Base-by-base conservation (phyloP, 1,139 yeast species). In the Candida sp. region DNA sequence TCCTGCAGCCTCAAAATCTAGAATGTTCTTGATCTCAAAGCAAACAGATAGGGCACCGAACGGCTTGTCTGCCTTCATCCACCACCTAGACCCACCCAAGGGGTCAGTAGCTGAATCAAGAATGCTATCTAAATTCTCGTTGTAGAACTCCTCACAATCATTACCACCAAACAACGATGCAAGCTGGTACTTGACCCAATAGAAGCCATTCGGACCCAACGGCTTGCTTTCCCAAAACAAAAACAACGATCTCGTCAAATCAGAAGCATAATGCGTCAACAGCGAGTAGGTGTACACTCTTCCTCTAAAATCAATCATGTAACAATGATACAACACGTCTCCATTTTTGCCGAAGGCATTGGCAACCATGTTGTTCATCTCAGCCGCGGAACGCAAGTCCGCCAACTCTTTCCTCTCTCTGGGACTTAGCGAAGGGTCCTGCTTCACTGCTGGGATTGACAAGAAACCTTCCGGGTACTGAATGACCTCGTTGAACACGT, bases 161-260 rank as follows among this genome's bases (percentile, higher is more conserved):
- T 73, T 71, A 32, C 61, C 54, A 1, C 77, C 79, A 54, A 60
- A 74, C 1, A 68, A 53, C 3, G 75, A 73, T 4, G 77, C 77
- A 35, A 77, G 56, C 41, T 77, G 81, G 53, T 75, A 75, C 48
- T 72, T 67, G 7, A 77, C 52, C 82, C 82, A 77, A 33, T 63
- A 51, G 43, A 63, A 67, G 0, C 82, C 82, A 6, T 58, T 44
- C 0, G 47, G 27, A 0, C 81, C 81, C 28, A 77, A 61, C 0
- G 73, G 73, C 44, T 66, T 61, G 9, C 73, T 59, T 5, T 70
- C 55, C 79, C 80, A 77, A 49, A 76, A 76, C 67, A 68, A 69
- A 53, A 77, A 56, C 25, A 74, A 52, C 0, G 72, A 63, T 25
- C 82, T 57, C 0, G 68, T 63, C 30, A 68, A 53, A 54, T 77